Evolutionary conservation across 345 rosid genomes (phyloP), one percentile per base, ranked within the genome.

Genomic region (Mangifera indica): DNA sequence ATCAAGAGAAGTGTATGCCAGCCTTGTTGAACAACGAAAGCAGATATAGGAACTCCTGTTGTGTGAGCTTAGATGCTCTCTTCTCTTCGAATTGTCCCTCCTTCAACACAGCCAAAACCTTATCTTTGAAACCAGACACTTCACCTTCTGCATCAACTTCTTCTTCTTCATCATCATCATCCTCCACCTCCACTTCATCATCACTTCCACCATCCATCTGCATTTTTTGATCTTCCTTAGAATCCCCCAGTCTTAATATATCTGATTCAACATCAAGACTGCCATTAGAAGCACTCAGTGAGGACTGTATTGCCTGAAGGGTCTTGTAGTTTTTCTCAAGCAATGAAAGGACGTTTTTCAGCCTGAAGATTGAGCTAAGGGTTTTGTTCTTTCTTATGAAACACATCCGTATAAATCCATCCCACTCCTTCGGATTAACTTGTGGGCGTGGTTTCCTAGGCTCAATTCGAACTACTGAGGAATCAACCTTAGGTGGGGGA

Each of bases 401-500:
- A 82, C 98, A 94, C 57, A 92, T 81, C 59, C 98, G 75, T 51
- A 88, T 76, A 68, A 92, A 79, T 18, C 98, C 98, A 78, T 94
- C 97, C 97, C 93, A 94, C 69, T 92, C 97, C 76, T 88, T 88
- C 1, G 76, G 77, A 74, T 90, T 89, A 9, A 89, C 85, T 46
- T 87, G 84, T 0, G 96, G 97, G 0, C 70, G 76, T 0, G 93
- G 98, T 55, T 75, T 93, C 84, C 96, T 81, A 0, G 97, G 98
- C 69, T 94, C 97, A 11, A 94, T 90, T 20, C 98, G 75, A 66
- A 94, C 98, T 11, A 94, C 97, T 7, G 98, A 92, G 22, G 97
- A 94, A 70, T 94, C 98, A 24, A 94, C 98, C 80, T 94, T 94
- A 0, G 97, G 97, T 0, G 98, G 97, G 1, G 98, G 98, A 29